Percentiles rank a stretch among this genome's conserved stretches.
phyloP scores from a whole-genome alignment of 1,284 basidiomycete genomes.

The Puccinia triticina region DNA sequence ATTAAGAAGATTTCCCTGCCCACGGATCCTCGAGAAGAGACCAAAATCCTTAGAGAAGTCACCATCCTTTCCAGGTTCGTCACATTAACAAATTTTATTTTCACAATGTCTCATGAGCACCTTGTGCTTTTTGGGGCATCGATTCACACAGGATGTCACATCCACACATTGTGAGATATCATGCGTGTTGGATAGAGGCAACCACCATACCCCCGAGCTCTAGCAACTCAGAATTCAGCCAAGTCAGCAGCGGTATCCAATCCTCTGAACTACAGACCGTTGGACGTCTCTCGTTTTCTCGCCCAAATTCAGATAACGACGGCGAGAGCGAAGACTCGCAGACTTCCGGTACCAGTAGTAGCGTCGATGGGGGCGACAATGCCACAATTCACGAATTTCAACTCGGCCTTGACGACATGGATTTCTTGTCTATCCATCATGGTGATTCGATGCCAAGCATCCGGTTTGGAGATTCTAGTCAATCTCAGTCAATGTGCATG shows the following conservation, averaged over 20 bases:
- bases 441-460: conserved; percentile 46
- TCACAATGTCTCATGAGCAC: not conserved
- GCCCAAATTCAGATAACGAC: conserved; percentile 3
- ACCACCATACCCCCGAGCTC: conserved; percentile 5
- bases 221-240: conserved; percentile 37
- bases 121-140: not conserved
- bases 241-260: conserved; percentile 20
- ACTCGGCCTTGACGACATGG: conserved; percentile 41
- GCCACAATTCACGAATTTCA: conserved; percentile 41
- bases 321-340: not conserved
- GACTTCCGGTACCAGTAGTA: conserved; percentile 17
- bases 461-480: conserved; percentile 41
- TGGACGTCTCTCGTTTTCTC: not conserved
- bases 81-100: conserved; percentile 58
- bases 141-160: conserved; percentile 36
- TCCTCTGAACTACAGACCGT: not conserved
- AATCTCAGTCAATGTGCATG: conserved; percentile 24
- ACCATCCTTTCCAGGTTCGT: conserved; percentile 82
- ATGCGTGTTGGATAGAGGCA: conserved; percentile 50
- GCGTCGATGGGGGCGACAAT: conserved; percentile 36
- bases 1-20: conserved; percentile 84
- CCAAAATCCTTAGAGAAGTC: conserved; percentile 87
- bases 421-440: conserved; percentile 36
- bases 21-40: conserved; percentile 75
- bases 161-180: conserved; percentile 48